Conservation (phyloP, 2,329 filamentous ascomycete genomes). For the Beauveria caledonica region DNA sequence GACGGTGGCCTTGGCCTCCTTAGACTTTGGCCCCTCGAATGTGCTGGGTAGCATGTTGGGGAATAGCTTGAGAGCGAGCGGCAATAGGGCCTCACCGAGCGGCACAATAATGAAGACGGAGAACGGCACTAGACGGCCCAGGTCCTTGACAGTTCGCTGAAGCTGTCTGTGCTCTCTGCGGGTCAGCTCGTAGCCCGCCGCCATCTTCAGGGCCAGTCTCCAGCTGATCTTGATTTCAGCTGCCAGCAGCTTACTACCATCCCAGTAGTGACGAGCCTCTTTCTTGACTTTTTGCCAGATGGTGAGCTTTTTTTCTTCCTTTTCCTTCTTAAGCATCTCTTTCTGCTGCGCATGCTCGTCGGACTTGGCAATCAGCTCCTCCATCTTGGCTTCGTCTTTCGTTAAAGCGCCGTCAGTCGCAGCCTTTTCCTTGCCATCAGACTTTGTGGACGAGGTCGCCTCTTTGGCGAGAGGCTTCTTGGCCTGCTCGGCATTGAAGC, state of each 20-base stretch:
- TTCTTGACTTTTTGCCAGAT: slow-evolving; percentile 91
- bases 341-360: slow-evolving; percentile 52
- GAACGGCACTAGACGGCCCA: slow-evolving; percentile 88
- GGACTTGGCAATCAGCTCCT: slow-evolving; percentile 57
- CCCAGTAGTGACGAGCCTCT: slow-evolving; percentile 92
- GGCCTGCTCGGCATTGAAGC: slow-evolving; percentile 83
- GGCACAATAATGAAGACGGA: slow-evolving; percentile 96
- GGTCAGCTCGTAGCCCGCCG: slow-evolving; percentile 91
- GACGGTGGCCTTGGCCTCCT: slow-evolving; percentile 76
- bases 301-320: slow-evolving; percentile 79
- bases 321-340: slow-evolving; percentile 46
- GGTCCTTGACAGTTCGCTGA: slow-evolving; percentile 85
- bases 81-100: slow-evolving; percentile 87
- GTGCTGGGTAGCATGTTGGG: slow-evolving; percentile 96
- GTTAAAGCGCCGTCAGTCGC: slow-evolving; percentile 19
- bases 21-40: slow-evolving; percentile 85
- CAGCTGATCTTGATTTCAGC: slow-evolving; percentile 91
- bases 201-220: slow-evolving; percentile 90
- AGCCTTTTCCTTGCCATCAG: slow-evolving; percentile 20
- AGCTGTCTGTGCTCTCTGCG: slow-evolving; percentile 89
- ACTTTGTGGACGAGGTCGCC: slow-evolving; percentile 26
- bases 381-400: slow-evolving; percentile 38
- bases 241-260: slow-evolving; percentile 89
- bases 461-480: slow-evolving; percentile 71
- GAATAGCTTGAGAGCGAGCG: slow-evolving; percentile 87